Conservation (phyloP, 2,329 filamentous ascomycete genomes). For the Colletotrichum lini region DNA sequence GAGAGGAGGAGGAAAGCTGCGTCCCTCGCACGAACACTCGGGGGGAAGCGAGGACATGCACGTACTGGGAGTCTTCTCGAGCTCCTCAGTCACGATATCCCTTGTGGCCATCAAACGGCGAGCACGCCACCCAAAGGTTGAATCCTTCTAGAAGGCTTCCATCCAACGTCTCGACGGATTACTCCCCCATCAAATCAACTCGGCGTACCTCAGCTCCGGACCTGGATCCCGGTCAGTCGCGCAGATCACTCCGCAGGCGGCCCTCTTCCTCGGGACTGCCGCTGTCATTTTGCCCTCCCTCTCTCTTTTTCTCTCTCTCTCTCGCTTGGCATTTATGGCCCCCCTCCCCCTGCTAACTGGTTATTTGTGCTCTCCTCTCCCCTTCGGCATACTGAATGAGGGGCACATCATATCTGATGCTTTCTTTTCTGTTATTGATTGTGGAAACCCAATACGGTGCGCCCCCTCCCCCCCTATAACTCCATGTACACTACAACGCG, state of each 20-base stretch:
- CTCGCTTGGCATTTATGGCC: no score
- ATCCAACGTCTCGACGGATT: conserved; percentile 1
- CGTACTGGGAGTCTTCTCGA: conserved; percentile 19
- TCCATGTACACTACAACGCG: conserved; percentile 2
- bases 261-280: conserved; percentile 35
- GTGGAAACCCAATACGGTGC: conserved; percentile 3
- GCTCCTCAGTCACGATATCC: conserved; percentile 3
- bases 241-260: conserved; percentile 41
- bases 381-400: no score
- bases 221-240: conserved; percentile 27
- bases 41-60: no score
- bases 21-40: conserved; percentile 5
- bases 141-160: conserved; percentile 39
- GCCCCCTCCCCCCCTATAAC: background rate
- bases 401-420: conserved; percentile 6
- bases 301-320: background rate
- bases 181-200: conserved; percentile 15
- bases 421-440: conserved; percentile 10
- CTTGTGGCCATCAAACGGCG: conserved; percentile 26
- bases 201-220: conserved; percentile 33
- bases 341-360: no score
- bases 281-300: conserved; percentile 10
- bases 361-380: no score
- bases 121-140: conserved; percentile 25
- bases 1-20: conserved; percentile 1